Evolutionary conservation across 179 eudicot genomes (phyloP).

Genomic region (Nepenthes alata): DNA sequence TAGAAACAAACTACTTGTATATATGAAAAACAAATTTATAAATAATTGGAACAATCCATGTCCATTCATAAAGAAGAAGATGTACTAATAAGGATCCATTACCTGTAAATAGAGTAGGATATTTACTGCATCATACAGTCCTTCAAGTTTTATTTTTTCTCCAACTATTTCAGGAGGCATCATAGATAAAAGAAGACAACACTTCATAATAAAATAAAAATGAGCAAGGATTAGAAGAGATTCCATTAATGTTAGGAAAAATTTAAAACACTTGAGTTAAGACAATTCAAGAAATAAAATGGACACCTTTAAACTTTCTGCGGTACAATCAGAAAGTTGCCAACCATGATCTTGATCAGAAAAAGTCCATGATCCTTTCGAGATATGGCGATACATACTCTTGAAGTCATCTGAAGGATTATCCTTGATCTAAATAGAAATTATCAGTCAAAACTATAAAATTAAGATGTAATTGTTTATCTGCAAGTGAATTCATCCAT

Average conservation of each 20-base stretch:
- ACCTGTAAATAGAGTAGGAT: constrained; percentile 46
- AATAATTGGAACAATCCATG: no score
- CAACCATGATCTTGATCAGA: constrained; percentile 58
- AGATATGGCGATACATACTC: constrained; percentile 37
- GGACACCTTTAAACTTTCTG: constrained; percentile 43
- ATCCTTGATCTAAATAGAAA: constrained; percentile 19
- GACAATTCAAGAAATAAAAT: background rate
- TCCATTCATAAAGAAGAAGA: no score
- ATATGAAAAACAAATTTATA: no score
- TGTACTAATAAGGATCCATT: background rate
- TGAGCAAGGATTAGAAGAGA: background rate
- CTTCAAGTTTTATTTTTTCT: constrained; percentile 23
- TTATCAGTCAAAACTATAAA: no score
- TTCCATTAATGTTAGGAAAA: no score
- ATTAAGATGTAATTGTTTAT: no score
- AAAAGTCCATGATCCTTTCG: constrained; percentile 58
- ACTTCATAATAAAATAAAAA: constrained; percentile 11
- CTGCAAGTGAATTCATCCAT: no score
- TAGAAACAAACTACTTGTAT: no score
- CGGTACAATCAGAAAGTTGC: constrained; percentile 61
- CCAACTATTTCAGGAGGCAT: constrained; percentile 45
- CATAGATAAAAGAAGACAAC: constrained; percentile 18
- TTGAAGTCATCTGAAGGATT: constrained; percentile 31
- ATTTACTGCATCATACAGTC: constrained; percentile 38
- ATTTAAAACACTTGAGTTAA: no score